phyloP scores from a whole-genome alignment of 805 yeast genomes.

The Monosporozyma yasuniensis region DNA sequence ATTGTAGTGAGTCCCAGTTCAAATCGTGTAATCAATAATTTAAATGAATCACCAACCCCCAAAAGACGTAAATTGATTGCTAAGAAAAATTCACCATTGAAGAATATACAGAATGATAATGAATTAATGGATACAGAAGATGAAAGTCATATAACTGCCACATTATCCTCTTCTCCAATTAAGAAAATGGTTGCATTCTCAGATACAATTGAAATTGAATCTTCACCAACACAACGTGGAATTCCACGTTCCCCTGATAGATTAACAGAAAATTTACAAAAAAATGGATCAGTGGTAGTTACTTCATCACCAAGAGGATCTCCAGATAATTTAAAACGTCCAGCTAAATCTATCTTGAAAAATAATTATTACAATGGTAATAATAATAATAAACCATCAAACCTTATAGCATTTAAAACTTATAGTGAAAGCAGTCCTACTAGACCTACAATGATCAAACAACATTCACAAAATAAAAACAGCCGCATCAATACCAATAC shows the following conservation, averaged over 20 bases:
- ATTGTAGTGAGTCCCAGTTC: background rate
- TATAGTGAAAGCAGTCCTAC: background rate
- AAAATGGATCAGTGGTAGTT: background rate
- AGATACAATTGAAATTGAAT: constrained; percentile 17
- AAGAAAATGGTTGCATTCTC: constrained; percentile 26
- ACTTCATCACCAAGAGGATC: constrained; percentile 17
- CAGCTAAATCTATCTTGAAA: constrained; percentile 20
- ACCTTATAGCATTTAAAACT: too few species aligned
- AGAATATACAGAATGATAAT: background rate
- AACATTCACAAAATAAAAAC: background rate
- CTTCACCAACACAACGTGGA: constrained; percentile 15
- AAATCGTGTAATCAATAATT: background rate
- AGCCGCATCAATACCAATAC: background rate
- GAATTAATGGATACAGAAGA: background rate
- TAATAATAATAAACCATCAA: background rate
- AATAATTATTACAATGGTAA: background rate
- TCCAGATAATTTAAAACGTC: constrained; percentile 14
- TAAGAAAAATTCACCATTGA: background rate
- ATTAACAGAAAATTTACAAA: background rate
- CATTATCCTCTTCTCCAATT: constrained; percentile 15
- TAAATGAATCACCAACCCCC: constrained; percentile 17
- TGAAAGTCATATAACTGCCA: background rate
- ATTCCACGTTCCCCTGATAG: background rate
- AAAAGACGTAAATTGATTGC: constrained; percentile 13
- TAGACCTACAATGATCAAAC: background rate